Percentiles rank a stretch among this genome's conserved stretches.
Conservation (phyloP, 257 asterid genomes). For the Jasminum sambac region DNA sequence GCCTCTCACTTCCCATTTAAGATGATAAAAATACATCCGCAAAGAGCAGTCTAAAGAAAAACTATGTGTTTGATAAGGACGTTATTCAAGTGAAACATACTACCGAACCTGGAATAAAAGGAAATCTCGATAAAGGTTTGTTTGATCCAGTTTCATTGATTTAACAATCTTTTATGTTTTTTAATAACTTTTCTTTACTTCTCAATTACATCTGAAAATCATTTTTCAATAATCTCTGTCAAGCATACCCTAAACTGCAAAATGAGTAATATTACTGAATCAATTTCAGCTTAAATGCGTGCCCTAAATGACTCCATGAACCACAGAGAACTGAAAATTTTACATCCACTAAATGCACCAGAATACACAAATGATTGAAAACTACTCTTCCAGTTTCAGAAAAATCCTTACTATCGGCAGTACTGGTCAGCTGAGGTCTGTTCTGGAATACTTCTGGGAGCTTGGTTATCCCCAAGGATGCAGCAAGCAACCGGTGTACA, state of each 20-base stretch:
- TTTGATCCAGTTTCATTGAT: no score
- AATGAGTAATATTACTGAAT: slow-evolving; percentile 11
- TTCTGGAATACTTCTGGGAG: slow-evolving; percentile 86
- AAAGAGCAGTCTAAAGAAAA: background rate
- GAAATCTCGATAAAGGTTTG: background rate
- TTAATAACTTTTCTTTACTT: no score
- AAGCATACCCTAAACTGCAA: no score
- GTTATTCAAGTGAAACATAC: background rate
- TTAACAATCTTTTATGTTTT: no score
- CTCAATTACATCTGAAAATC: no score
- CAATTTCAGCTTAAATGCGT: slow-evolving; percentile 2
- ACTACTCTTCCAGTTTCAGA: background rate
- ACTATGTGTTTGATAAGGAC: background rate
- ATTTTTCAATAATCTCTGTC: no score
- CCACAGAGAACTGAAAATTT: slow-evolving; percentile 2
- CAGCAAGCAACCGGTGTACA: slow-evolving; percentile 94
- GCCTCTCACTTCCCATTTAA: background rate
- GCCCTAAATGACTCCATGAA: slow-evolving; percentile 14
- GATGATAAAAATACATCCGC: background rate
- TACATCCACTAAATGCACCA: slow-evolving; percentile 22
- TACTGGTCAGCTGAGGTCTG: slow-evolving; percentile 67
- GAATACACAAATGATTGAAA: background rate
- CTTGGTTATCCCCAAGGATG: slow-evolving; percentile 82
- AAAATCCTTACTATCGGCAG: slow-evolving; percentile 77
- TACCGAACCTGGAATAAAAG: background rate